phyloP scores from a whole-genome alignment of 257 asterid species.

The Forsythia viridissima region DNA sequence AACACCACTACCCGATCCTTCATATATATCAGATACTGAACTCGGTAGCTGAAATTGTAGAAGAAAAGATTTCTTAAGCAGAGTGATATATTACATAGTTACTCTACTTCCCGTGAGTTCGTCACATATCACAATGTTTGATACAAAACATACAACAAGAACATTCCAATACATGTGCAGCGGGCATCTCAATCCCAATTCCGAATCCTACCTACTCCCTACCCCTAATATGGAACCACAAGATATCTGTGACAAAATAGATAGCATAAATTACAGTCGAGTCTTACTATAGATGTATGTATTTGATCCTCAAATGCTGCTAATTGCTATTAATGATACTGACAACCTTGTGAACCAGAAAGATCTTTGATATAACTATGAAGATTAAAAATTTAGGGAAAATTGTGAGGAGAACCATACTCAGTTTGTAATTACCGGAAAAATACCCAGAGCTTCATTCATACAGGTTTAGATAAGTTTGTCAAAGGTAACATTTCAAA shows the following conservation, averaged over 20 bases:
- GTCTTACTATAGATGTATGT: background rate
- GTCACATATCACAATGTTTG: background rate
- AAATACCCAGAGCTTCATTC: background rate
- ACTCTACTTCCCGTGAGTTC: background rate
- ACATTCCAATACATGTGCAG: background rate
- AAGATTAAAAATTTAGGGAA: background rate
- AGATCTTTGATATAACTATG: background rate
- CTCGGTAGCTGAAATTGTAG: slow-evolving; percentile 65
- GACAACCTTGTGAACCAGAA: background rate
- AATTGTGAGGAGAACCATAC: background rate
- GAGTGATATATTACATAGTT: slow-evolving; percentile 10
- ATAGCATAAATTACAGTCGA: background rate
- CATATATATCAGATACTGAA: slow-evolving; percentile 44
- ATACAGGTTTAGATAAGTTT: background rate
- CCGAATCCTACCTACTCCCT: slow-evolving; percentile 1
- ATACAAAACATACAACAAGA: background rate
- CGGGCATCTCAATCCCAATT: background rate
- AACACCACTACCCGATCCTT: slow-evolving; percentile 48
- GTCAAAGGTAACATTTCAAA: background rate
- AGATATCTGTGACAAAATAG: background rate
- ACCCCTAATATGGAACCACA: background rate
- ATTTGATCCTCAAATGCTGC: background rate
- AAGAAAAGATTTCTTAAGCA: slow-evolving; percentile 13
- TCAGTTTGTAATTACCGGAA: background rate
- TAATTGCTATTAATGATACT: background rate